Base-by-base conservation (phyloP, 768 basidiomycete species). In the Glaciozyma antarctica region DNA sequence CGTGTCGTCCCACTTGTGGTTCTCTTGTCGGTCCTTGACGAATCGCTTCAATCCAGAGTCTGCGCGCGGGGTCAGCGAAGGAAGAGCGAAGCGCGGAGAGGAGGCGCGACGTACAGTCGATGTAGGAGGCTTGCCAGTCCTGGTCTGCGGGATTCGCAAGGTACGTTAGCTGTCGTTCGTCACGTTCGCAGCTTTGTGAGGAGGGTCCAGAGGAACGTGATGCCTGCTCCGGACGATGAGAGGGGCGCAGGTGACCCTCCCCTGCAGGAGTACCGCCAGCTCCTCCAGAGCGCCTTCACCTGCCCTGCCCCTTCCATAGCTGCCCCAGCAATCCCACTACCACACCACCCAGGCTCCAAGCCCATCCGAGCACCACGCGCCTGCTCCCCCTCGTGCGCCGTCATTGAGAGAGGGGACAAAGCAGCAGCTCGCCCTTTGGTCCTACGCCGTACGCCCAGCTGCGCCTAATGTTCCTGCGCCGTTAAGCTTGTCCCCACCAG, bases 31-130 rank as follows among this genome's bases (percentile, higher is more conserved):
- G 51, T 86, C 87, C 81, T 97, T 95, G 71, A 98, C 84, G 70
- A 89, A 86, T 61, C 88, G 87, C 78, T 97, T 97, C 52, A 97
- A 81, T 12, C 81, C 80, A 72, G 88, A 88, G 73, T 98, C 69
- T 70, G 63, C 19, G 47, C 15, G 47, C 6, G 13, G 49, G 22
- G 49, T 51, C 49, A 51, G 49, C n/a, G 22, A n/a, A 6, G n/a
- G 49, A n/a, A 19, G 22, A 26, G 6, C 2, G 49, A 10, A 16
- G 22, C 2, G 47, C 47, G 47, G 21, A 48, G 47, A 24, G 2
- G 24, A 24, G 49, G 49, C 49, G 10, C 24, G n/a, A 8, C 58
- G 24, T 24, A 65, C 68, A 65, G 58, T 65, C 64, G 64, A 65
- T 69, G 58, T 65, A 69, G 26, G 68, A 65, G 0, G 64, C 68